Conservation (phyloP, 169 alveolate species). For the Plasmodium falciparum region DNA sequence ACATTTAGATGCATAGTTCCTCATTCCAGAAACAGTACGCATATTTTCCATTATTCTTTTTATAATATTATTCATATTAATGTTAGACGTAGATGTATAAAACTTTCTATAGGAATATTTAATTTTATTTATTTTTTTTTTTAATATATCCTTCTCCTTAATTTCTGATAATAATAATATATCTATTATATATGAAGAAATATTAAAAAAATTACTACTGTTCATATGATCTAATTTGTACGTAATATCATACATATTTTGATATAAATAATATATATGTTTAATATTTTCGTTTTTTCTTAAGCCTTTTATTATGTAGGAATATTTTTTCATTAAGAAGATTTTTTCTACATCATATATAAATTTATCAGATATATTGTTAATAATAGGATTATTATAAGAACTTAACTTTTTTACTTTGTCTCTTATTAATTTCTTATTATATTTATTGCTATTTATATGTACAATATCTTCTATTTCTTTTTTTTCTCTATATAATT, state of each 20-base stretch:
- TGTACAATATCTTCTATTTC: constrained; percentile 58
- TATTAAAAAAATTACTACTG: constrained; percentile 64
- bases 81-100: neutral
- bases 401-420: constrained; percentile 57
- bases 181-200: constrained; percentile 63
- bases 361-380: constrained; percentile 32
- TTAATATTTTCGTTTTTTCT: constrained; percentile 27
- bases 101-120: constrained; percentile 22
- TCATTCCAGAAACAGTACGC: neutral
- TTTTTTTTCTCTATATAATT: constrained; percentile 31
- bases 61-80: constrained; percentile 4
- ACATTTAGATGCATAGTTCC: neutral
- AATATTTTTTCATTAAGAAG: constrained; percentile 51
- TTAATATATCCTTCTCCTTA: constrained; percentile 56
- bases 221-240: constrained; percentile 48
- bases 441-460: constrained; percentile 19
- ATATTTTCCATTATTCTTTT: constrained; percentile 21
- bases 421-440: constrained; percentile 71
- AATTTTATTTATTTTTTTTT: constrained; percentile 59
- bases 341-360: constrained; percentile 40
- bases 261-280: constrained; percentile 68
- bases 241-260: constrained; percentile 72
- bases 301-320: constrained; percentile 21
- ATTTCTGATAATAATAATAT: constrained; percentile 38
- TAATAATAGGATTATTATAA: constrained; percentile 26